phyloP scores from a whole-genome alignment of 2,329 filamentous ascomycete genomes.

The Dothistroma septosporum region DNA sequence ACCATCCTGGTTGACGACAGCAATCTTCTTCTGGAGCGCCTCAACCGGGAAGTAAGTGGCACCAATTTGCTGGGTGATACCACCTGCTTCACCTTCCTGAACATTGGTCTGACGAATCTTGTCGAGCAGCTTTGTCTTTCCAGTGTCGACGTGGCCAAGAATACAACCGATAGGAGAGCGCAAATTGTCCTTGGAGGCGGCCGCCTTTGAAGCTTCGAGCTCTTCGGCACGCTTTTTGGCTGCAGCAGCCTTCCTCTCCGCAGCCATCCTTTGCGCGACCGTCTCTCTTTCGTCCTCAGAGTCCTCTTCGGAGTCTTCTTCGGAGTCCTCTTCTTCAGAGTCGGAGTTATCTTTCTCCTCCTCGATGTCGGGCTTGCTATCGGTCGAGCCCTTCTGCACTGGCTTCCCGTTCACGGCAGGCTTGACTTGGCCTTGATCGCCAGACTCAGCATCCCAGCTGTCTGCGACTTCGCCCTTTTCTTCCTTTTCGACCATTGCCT shows the following conservation, averaged over 20 bases:
- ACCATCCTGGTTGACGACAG: conserved; percentile 85
- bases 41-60: conserved; percentile 98
- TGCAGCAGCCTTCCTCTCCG: conserved; percentile 79
- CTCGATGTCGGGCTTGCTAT: conserved; percentile 26
- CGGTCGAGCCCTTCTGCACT: conserved; percentile 26
- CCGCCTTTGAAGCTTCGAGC: conserved; percentile 85
- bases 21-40: conserved; percentile 85
- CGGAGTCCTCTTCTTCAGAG: conserved; percentile 38
- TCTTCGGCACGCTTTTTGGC: conserved; percentile 83
- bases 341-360: conserved; percentile 44
- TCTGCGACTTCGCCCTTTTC: conserved; percentile 74
- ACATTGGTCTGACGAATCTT: conserved; percentile 98
- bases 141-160: conserved; percentile 98
- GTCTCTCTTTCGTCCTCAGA: conserved; percentile 67
- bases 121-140: conserved; percentile 98
- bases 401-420: conserved; percentile 36
- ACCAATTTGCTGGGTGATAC: conserved; percentile 99
- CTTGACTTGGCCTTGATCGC: conserved; percentile 56
- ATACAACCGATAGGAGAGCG: conserved; percentile 99
- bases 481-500: conserved; percentile 70
- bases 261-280: conserved; percentile 68
- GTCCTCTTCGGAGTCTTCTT: conserved; percentile 58
- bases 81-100: conserved; percentile 96
- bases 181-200: conserved; percentile 87
- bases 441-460: conserved; percentile 86